These are phyloP conservation scores for Lolium multiflorum DNA, from an alignment of 176 grass and related monocot genomes.

Conservation along the genomic window DNA sequence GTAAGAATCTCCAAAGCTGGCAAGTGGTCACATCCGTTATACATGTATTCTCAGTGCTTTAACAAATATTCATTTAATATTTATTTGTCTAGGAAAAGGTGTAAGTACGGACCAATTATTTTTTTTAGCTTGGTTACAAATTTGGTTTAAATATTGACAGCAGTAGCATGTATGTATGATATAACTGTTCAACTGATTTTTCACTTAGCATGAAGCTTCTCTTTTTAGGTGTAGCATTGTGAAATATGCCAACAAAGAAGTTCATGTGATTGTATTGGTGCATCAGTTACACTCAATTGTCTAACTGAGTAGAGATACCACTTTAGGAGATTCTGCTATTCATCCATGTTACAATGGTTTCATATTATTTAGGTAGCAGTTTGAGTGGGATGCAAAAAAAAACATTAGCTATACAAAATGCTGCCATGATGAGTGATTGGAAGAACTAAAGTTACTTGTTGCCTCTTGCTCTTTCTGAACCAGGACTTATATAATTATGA, in stretches of 20 bases:
- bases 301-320: not conserved
- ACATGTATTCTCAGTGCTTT: not conserved
- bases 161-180: not conserved
- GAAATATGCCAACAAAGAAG: constrained; percentile 22
- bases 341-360: not conserved
- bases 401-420: not conserved
- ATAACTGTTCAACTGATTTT: not conserved
- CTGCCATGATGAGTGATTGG: constrained; percentile 17
- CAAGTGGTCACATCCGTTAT: not conserved
- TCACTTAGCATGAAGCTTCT: constrained; percentile 8
- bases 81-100: not conserved
- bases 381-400: constrained; percentile 19
- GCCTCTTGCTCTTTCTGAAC: constrained; percentile 23
- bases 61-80: constrained; percentile 12
- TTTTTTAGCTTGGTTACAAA: not conserved
- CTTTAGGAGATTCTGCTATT: not conserved
- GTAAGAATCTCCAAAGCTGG: constrained; percentile 10
- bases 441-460: constrained; percentile 19
- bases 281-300: not conserved
- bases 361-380: not conserved
- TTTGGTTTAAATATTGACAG: not conserved
- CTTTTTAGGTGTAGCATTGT: not conserved
- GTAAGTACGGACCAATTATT: not conserved
- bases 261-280: not conserved
- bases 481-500: not conserved